A percentile compares a stretch with the other conserved stretches of the same genome.
phyloP scores from a whole-genome alignment of 106 monocot species.

The Dendrobium nobile region DNA sequence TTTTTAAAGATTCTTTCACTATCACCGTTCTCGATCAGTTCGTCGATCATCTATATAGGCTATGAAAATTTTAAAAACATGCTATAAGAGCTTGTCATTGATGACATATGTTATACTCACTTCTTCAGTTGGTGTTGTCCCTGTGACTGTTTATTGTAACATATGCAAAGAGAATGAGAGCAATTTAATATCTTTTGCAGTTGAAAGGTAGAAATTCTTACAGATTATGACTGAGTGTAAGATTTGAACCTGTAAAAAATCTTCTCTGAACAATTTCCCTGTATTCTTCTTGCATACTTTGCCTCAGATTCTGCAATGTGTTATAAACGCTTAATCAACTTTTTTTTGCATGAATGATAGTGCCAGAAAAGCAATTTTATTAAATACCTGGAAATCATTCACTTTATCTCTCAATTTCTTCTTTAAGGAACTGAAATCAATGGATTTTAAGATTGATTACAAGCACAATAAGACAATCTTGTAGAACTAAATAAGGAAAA shows the following conservation, averaged over 20 bases:
- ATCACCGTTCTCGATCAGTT: slow-evolving; percentile 51
- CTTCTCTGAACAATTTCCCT: slow-evolving; percentile 9
- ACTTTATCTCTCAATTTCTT: slow-evolving; percentile 50
- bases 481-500: background rate
- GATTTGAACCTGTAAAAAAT: background rate
- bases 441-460: too few species aligned
- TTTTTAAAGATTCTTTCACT: slow-evolving; percentile 54
- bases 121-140: slow-evolving; percentile 41
- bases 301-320: slow-evolving; percentile 39
- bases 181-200: background rate
- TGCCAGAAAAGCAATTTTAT: background rate
- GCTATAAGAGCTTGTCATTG: background rate
- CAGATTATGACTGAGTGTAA: background rate
- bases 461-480: background rate
- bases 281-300: slow-evolving; percentile 10
- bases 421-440: slow-evolving; percentile 41
- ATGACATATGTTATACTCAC: slow-evolving; percentile 19
- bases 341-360: background rate
- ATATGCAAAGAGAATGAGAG: background rate
- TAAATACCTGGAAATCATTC: slow-evolving; percentile 45
- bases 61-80: background rate
- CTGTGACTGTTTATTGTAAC: slow-evolving; percentile 37
- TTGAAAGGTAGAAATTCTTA: background rate
- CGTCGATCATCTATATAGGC: slow-evolving; percentile 36
- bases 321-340: background rate